Conservation (phyloP, 495 filamentous ascomycete species). For the Pseudotulostoma volvatum region DNA sequence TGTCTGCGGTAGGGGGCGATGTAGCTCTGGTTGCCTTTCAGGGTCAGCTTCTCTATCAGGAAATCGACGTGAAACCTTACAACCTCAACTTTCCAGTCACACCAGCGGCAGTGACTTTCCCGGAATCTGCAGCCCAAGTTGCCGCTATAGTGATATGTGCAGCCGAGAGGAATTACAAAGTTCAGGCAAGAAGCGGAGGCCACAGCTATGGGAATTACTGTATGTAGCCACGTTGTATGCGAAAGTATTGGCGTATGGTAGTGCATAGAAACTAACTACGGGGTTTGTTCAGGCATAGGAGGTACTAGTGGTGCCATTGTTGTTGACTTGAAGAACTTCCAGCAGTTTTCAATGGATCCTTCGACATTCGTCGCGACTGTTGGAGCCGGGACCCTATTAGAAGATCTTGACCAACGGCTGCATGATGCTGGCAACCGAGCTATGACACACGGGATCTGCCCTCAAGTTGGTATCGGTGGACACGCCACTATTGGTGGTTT, state of each 20-base stretch:
- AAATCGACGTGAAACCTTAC: constrained; percentile 20
- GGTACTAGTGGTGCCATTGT: constrained; percentile 27
- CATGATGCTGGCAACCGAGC: constrained; percentile 45
- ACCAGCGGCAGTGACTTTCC: constrained; percentile 47
- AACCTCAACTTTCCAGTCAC: constrained; percentile 46
- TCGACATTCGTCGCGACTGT: constrained; percentile 42
- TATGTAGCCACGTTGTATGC: constrained; percentile 24
- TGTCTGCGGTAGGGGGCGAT: constrained; percentile 11
- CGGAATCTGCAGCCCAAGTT: constrained; percentile 39
- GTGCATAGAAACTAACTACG: too few relatives aligned
- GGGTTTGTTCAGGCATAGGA: constrained; percentile 23
- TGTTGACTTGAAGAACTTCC: constrained; percentile 28
- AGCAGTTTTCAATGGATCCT: constrained; percentile 36
- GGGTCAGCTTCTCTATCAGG: constrained; percentile 8
- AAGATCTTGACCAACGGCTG: constrained; percentile 41
- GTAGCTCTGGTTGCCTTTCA: constrained; percentile 10
- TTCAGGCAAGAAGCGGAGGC: constrained; percentile 55
- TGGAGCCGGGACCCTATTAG: constrained; percentile 46
- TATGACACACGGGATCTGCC: constrained; percentile 50
- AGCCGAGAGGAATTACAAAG: constrained; percentile 32
- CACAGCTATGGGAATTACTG: constrained; percentile 52
- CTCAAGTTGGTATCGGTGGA: constrained; percentile 54
- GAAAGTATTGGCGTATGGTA: too few relatives aligned
- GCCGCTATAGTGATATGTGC: constrained; percentile 45
- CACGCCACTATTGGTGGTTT: constrained; percentile 59